phyloP scores from a whole-genome alignment of 441 rosid genomes.

The Omphalea diandra region DNA sequence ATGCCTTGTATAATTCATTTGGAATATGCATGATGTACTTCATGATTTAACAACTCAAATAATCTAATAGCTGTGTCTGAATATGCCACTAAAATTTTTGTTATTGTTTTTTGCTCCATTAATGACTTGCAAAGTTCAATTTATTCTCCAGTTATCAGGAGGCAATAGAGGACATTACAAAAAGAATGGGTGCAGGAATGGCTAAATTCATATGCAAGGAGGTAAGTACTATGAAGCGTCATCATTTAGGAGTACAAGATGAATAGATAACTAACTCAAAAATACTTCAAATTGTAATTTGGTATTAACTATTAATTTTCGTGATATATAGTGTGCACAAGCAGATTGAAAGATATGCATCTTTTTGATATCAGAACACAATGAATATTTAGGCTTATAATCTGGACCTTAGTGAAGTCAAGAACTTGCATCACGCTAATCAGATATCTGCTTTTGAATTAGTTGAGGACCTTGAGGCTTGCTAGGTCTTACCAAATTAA shows the following conservation, averaged over 20 bases:
- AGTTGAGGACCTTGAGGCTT: not conserved
- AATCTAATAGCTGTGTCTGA: constrained; percentile 6
- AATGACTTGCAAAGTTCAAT: constrained; percentile 7
- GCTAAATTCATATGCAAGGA: constrained; percentile 95
- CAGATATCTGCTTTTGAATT: not conserved
- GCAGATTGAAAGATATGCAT: constrained; percentile 2
- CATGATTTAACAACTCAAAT: constrained; percentile 2
- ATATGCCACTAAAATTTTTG: not conserved
- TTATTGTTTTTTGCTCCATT: not conserved
- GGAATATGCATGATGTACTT: not conserved
- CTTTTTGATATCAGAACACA: not conserved
- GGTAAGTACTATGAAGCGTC: constrained; percentile 40
- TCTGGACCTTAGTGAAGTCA: not conserved
- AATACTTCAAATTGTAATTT: not conserved
- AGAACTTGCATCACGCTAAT: constrained; percentile 1
- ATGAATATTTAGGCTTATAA: not conserved
- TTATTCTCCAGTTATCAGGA: constrained; percentile 32
- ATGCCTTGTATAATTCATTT: not conserved
- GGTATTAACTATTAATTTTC: not conserved
- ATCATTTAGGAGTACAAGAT: not conserved
- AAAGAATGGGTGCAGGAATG: constrained; percentile 98
- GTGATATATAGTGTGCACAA: not conserved
- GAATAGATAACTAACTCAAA: not conserved
- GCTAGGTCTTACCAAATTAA: not conserved
- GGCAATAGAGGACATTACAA: constrained; percentile 81